Evolutionary conservation across 1,284 basidiomycete genomes (phyloP), one percentile per base, ranked within the genome.

Genomic region (Apiotrichum montevideense): DNA sequence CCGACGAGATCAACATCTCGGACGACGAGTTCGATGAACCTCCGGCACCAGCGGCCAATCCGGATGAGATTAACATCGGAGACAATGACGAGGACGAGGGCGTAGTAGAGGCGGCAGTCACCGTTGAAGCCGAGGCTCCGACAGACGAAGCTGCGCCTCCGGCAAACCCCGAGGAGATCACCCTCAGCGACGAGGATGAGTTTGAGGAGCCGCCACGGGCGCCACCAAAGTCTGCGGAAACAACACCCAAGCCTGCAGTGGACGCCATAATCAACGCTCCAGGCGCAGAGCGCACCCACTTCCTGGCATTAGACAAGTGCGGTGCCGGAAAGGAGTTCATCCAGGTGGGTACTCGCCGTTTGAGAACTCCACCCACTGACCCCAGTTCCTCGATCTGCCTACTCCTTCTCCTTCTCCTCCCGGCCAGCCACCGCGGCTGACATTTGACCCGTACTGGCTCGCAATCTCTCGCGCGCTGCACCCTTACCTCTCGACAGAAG

Each of bases 251-350:
- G 3, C 29, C 29, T 29, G 29, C 29, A 29, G 29, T 29, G 29
- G 29, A 29, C 29, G 3, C 29, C 29, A 29, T 29, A 29, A 29
- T 29, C 29, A 29, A 29, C 29, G 29, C 29, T 29, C 3, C 29
- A 29, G 29, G 29, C 3, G 29, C 29, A 29, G 29, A 29, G 29
- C 29, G 46, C 5, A 62, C 60, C 0, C 47, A 43, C 14, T 98
- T 98, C 75, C 77, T 98, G 10, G 93, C 95, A 1, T 79, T 98
- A 3, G 92, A 96, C 78, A 98, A 98, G 73, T 97, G 93, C 67
- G 81, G 93, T 1, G 86, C 87, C 0, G 81, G 80, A 9, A 83
- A 88, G 49, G 83, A 88, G 51, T 96, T 92, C 70, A 81, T 98
- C 4, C 91, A 97, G 81, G 91, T 90, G 65, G 54, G 43, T 44